Evolutionary conservation across 495 filamentous ascomycete genomes (phyloP).

Genomic region (Cladorrhinum samala): DNA sequence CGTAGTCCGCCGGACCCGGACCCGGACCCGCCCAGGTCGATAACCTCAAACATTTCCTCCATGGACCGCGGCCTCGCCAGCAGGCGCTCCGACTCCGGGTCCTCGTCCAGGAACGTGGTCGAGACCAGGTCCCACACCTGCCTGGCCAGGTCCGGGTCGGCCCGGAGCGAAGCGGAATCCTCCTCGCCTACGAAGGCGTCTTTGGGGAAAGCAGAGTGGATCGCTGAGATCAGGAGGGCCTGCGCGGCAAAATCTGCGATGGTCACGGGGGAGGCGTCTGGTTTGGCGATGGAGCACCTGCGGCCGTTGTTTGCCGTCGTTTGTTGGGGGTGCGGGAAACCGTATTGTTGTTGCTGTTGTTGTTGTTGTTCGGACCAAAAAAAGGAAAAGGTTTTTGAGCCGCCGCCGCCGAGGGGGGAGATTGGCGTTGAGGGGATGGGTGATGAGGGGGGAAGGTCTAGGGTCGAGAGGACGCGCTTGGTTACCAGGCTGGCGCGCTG

Average conservation of each 20-base stretch:
- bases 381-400: not conserved
- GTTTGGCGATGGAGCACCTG: slow-evolving; percentile 37
- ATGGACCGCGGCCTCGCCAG: slow-evolving; percentile 33
- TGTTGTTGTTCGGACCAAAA: not conserved
- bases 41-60: slow-evolving; percentile 49
- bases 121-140: slow-evolving; percentile 47
- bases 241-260: slow-evolving; percentile 54
- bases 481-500: slow-evolving; percentile 50
- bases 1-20: too few relatives aligned
- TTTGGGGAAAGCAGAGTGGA: slow-evolving; percentile 43
- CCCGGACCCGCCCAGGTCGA: slow-evolving; percentile 55
- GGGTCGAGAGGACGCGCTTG: slow-evolving; percentile 41
- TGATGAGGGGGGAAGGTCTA: slow-evolving; percentile 21
- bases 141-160: slow-evolving; percentile 36
- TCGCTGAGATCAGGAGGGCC: slow-evolving; percentile 48
- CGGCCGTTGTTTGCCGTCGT: slow-evolving; percentile 1
- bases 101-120: slow-evolving; percentile 33
- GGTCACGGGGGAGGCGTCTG: slow-evolving; percentile 49
- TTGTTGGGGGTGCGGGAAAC: not conserved
- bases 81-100: slow-evolving; percentile 30
- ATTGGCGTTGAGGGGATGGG: not conserved
- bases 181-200: slow-evolving; percentile 52
- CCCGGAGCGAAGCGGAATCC: slow-evolving; percentile 41
- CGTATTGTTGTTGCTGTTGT: not conserved
- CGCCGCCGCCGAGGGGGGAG: not conserved